Evolutionary conservation across 2,329 filamentous ascomycete genomes (phyloP).

Genomic region (Talaromyces sp.): DNA sequence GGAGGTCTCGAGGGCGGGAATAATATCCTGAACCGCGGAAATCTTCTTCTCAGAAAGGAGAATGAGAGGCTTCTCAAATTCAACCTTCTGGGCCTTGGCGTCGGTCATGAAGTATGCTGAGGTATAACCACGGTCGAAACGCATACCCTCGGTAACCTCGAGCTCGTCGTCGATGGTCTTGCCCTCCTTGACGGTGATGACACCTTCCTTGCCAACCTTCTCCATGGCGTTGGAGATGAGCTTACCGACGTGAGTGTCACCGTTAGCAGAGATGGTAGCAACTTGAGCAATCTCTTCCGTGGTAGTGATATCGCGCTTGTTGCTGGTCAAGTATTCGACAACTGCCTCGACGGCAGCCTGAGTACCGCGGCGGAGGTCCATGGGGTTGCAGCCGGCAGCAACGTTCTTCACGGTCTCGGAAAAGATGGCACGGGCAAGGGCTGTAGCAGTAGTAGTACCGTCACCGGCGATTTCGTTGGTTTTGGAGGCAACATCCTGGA

Average conservation of each 20-base stretch:
- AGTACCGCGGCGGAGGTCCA: slow-evolving; percentile 96
- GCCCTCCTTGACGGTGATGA: slow-evolving; percentile 99
- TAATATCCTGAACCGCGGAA: slow-evolving; percentile 97
- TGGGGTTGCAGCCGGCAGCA: slow-evolving; percentile 97
- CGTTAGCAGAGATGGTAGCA: slow-evolving; percentile 96
- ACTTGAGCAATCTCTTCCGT: slow-evolving; percentile 97
- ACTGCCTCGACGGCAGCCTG: slow-evolving; percentile 94
- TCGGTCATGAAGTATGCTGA: slow-evolving; percentile 99
- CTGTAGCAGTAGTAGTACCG: slow-evolving; percentile 95
- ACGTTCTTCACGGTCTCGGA: slow-evolving; percentile 99
- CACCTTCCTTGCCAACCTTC: slow-evolving; percentile 99
- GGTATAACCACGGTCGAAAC: slow-evolving; percentile 97
- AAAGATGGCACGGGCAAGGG: slow-evolving; percentile 96
- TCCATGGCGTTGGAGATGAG: slow-evolving; percentile 99
- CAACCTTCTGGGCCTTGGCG: slow-evolving; percentile 95
- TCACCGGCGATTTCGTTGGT: slow-evolving; percentile 99
- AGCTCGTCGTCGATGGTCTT: slow-evolving; percentile 98
- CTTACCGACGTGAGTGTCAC: slow-evolving; percentile 89
- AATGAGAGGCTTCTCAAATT: slow-evolving; percentile 99
- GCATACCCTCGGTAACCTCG: slow-evolving; percentile 99
- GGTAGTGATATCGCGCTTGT: slow-evolving; percentile 98
- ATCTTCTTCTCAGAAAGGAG: slow-evolving; percentile 99
- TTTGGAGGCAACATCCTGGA: slow-evolving; percentile 98
- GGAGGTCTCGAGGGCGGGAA: slow-evolving; percentile 94
- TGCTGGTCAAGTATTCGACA: slow-evolving; percentile 86